Percentiles rank a stretch among this genome's conserved stretches.
These are phyloP conservation scores for Hemileccinum hortonii DNA, from an alignment of 1,284 basidiomycete genomes.

Conservation along the genomic window DNA sequence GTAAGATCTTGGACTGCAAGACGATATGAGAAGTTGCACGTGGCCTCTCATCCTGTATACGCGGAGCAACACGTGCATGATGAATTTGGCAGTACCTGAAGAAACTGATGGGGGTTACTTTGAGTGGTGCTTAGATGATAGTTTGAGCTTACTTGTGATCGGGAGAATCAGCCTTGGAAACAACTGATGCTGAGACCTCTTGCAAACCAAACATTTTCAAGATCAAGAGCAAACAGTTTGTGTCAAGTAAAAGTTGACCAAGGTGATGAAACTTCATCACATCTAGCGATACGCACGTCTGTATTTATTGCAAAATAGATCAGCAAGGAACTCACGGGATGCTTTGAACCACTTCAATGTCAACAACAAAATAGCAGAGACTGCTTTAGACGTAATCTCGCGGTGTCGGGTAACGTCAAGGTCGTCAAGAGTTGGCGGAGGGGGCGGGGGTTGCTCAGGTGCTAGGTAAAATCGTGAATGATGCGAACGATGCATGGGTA, in stretches of 20 bases:
- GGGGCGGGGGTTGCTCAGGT: slow-evolving; percentile 60
- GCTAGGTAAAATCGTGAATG: slow-evolving; percentile 37
- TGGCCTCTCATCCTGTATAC: slow-evolving; percentile 57
- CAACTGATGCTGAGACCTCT: slow-evolving; percentile 81
- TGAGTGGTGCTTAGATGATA: slow-evolving; percentile 1
- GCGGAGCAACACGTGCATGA: slow-evolving; percentile 63
- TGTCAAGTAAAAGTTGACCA: slow-evolving; percentile 91
- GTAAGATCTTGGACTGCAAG: slow-evolving; percentile 52
- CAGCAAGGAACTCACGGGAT: slow-evolving; percentile 65
- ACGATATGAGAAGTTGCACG: slow-evolving; percentile 57
- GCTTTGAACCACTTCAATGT: slow-evolving; percentile 98
- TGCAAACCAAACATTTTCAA: slow-evolving; percentile 98
- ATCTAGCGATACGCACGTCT: slow-evolving; percentile 49
- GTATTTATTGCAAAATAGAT: background rate
- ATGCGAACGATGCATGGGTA: background rate
- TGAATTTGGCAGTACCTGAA: slow-evolving; percentile 90
- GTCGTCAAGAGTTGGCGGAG: slow-evolving; percentile 87
- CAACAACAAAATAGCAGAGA: slow-evolving; percentile 90
- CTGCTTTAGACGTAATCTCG: slow-evolving; percentile 96
- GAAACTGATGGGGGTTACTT: slow-evolving; percentile 58
- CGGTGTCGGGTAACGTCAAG: slow-evolving; percentile 94
- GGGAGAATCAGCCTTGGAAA: slow-evolving; percentile 86
- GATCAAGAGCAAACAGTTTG: slow-evolving; percentile 91
- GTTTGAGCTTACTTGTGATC: slow-evolving; percentile 68
- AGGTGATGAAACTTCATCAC: slow-evolving; percentile 99